Percentiles rank a stretch among this genome's conserved stretches.
Conservation (phyloP, 1,284 basidiomycete species). For the Ganoderma boninense region DNA sequence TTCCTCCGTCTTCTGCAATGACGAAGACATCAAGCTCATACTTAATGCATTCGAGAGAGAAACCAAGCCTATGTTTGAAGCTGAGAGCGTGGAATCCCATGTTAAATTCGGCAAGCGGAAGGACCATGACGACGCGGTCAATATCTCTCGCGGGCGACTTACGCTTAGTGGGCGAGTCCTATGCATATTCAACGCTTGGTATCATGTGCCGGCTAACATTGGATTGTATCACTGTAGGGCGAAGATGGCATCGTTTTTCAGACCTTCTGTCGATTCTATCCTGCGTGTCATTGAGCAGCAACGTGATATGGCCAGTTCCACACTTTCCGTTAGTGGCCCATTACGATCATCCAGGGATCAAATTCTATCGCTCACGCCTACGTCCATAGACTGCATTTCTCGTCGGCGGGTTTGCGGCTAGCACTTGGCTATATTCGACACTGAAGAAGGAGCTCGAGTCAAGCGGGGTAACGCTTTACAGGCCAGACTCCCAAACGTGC, state of each 20-base stretch:
- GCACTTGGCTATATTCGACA: conserved; percentile 44
- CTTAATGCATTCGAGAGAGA: conserved; percentile 48
- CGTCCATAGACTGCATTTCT: conserved; percentile 46
- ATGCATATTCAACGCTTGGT: neutral
- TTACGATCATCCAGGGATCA: neutral
- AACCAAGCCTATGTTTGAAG: conserved; percentile 51
- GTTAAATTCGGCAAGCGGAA: conserved; percentile 51
- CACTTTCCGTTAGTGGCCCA: conserved; percentile 15
- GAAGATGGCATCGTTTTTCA: conserved; percentile 49
- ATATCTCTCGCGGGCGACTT: conserved; percentile 52
- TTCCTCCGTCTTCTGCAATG: conserved; percentile 44
- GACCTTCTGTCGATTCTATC: conserved; percentile 47
- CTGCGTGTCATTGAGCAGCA: conserved; percentile 45
- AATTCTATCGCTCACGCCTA: neutral
- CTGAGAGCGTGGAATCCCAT: conserved; percentile 44
- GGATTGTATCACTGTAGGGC: conserved; percentile 24
- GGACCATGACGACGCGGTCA: conserved; percentile 45
- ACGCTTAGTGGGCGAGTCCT: conserved; percentile 47
- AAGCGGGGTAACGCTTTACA: conserved; percentile 46
- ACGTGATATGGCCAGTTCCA: conserved; percentile 11
- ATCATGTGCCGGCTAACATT: neutral
- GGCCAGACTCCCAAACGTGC: conserved; percentile 57
- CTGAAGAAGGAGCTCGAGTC: conserved; percentile 39
- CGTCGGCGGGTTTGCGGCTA: conserved; percentile 51
- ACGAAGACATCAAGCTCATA: conserved; percentile 47